phyloP scores from a whole-genome alignment of 495 filamentous ascomycete genomes.

The Viridothelium virens region DNA sequence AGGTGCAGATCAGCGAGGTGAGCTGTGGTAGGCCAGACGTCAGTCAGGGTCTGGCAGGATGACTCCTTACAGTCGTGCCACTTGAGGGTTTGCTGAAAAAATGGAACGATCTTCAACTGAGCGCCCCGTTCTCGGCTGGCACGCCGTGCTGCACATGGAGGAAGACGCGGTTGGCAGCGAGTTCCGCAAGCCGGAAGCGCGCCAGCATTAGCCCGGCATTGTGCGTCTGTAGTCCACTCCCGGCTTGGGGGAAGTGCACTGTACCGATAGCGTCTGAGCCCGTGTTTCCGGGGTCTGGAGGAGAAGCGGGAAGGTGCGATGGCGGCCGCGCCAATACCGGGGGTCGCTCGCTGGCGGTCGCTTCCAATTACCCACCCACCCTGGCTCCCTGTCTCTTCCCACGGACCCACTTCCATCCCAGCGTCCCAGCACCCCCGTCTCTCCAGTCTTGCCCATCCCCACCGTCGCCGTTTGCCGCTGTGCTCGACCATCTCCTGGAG shows the following conservation, averaged over 20 bases:
- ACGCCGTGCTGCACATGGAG: background rate
- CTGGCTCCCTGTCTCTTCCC: background rate
- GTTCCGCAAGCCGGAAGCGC: background rate
- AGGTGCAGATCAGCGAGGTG: too few relatives aligned
- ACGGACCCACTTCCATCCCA: too few relatives aligned
- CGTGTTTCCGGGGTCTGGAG: background rate
- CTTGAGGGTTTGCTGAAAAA: too few relatives aligned
- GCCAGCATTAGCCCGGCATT: background rate
- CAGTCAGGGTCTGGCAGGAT: too few relatives aligned
- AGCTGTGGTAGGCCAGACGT: too few relatives aligned
- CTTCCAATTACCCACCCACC: constrained; percentile 7
- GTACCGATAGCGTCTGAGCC: background rate
- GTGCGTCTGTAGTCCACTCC: background rate
- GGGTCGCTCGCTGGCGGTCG: background rate
- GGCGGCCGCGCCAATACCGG: background rate
- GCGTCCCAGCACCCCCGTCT: too few relatives aligned
- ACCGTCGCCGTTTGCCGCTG: constrained; percentile 6
- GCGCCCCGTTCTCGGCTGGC: background rate
- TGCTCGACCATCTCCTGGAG: background rate
- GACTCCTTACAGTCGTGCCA: too few relatives aligned
- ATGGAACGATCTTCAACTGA: too few relatives aligned
- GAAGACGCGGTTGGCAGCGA: background rate
- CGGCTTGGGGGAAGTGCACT: background rate
- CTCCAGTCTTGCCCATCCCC: background rate
- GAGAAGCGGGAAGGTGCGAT: constrained; percentile 1